A percentile compares a stretch with the other conserved stretches of the same genome.
These are phyloP conservation scores for Umbelopsis vinacea DNA, from an alignment of 192 early-diverging fungal species.

Conservation along the genomic window DNA sequence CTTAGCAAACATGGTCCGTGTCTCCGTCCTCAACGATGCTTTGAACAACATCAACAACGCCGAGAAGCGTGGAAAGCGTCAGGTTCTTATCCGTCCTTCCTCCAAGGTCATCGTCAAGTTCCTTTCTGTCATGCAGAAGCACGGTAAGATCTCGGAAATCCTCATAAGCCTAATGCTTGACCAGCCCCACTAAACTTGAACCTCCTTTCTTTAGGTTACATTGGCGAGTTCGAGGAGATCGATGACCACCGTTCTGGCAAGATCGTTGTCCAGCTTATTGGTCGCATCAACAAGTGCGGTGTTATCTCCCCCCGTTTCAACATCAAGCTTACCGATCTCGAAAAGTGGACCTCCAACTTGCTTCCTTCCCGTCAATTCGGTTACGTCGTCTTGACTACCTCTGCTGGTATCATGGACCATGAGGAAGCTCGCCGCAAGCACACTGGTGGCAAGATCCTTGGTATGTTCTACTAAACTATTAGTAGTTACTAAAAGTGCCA, in stretches of 20 bases:
- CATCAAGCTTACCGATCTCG: slow-evolving; percentile 91
- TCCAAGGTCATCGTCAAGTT: slow-evolving; percentile 99
- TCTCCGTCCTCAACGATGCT: slow-evolving; percentile 96
- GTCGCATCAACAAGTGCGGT: slow-evolving; percentile 99
- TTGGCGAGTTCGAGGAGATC: slow-evolving; percentile 98
- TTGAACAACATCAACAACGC: slow-evolving; percentile 99
- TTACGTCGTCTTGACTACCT: slow-evolving; percentile 91
- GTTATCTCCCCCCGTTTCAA: slow-evolving; percentile 99
- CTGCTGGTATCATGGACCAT: slow-evolving; percentile 99
- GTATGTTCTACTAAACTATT: slow-evolving; percentile 84
- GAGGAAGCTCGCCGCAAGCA: slow-evolving; percentile 97
- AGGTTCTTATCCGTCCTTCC: slow-evolving; percentile 95
- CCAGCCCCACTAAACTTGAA: too few species aligned
- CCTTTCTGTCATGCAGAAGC: slow-evolving; percentile 98
- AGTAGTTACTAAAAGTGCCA: background rate
- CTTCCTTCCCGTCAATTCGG: slow-evolving; percentile 99
- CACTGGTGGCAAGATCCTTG: slow-evolving; percentile 97
- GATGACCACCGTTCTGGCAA: slow-evolving; percentile 98
- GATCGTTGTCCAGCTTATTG: slow-evolving; percentile 98
- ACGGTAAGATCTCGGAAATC: slow-evolving; percentile 76
- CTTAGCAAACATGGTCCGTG: slow-evolving; percentile 87
- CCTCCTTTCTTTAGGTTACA: slow-evolving; percentile 96
- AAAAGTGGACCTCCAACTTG: slow-evolving; percentile 97
- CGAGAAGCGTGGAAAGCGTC: slow-evolving; percentile 97
- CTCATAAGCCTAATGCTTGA: too few species aligned